phyloP scores from a whole-genome alignment of 768 basidiomycete genomes.

The Favolaschia claudopus region DNA sequence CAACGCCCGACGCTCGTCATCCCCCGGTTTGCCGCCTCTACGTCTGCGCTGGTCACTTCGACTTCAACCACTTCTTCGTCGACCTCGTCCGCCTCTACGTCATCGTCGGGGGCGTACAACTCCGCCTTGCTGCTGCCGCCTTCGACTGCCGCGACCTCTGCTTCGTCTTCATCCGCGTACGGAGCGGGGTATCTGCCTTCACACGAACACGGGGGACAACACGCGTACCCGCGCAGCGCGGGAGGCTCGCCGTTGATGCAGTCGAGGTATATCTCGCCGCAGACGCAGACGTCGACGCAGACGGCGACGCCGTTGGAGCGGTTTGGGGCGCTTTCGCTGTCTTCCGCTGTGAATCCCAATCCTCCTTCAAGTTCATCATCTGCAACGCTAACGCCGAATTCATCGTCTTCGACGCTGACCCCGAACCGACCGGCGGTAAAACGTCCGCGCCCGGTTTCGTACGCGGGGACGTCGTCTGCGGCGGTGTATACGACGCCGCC shows the following conservation, averaged over 20 bases:
- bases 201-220: too few relatives aligned
- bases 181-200: too few relatives aligned
- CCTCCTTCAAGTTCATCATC: too few relatives aligned
- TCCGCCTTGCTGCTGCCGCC: too few relatives aligned
- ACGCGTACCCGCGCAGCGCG: neutral
- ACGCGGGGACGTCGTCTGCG: conserved; percentile 5
- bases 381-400: neutral
- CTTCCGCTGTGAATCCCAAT: too few relatives aligned
- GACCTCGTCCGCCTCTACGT: neutral
- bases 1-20: conserved; percentile 24
- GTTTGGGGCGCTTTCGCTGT: conserved; percentile 21
- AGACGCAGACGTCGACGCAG: too few relatives aligned
- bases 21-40: neutral
- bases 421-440: neutral
- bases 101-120: too few relatives aligned
- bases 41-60: too few relatives aligned
- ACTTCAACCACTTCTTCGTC: neutral
- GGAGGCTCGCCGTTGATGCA: too few relatives aligned
- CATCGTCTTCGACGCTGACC: neutral
- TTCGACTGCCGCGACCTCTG: too few relatives aligned
- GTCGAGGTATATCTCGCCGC: too few relatives aligned
- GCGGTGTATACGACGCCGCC: neutral
- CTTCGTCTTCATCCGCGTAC: too few relatives aligned
- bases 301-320: conserved; percentile 23
- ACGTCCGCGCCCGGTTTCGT: conserved; percentile 14